These are phyloP conservation scores for Phyllostachys edulis DNA, from an alignment of 176 grass and related monocot species.

Conservation along the genomic window DNA sequence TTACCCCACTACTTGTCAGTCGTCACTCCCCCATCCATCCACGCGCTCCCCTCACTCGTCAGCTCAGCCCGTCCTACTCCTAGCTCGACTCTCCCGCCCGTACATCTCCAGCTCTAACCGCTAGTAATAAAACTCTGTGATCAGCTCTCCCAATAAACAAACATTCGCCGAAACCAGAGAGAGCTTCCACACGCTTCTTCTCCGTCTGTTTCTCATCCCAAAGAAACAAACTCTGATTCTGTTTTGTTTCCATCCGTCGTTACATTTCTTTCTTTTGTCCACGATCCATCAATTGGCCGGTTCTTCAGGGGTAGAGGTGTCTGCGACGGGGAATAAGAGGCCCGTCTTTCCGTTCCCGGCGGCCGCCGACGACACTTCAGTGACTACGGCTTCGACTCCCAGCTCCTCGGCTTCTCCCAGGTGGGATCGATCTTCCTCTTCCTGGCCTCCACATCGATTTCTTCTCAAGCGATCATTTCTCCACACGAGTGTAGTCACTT, in stretches of 20 bases:
- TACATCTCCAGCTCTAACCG: background rate
- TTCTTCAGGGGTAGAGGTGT: background rate
- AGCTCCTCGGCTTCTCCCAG: constrained; percentile 26
- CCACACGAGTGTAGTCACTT: too few relatives aligned
- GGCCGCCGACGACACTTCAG: constrained; percentile 33
- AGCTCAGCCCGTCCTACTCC: background rate
- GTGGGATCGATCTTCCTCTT: background rate
- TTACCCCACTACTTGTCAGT: background rate
- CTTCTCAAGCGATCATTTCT: background rate
- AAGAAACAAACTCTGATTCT: background rate
- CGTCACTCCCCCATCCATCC: background rate
- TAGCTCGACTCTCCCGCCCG: background rate
- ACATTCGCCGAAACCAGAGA: constrained; percentile 7
- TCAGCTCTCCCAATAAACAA: background rate
- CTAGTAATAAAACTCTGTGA: background rate
- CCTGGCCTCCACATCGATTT: background rate
- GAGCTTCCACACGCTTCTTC: background rate
- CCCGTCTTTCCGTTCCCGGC: constrained; percentile 20
- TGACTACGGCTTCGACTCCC: constrained; percentile 55
- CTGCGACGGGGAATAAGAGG: constrained; percentile 37
- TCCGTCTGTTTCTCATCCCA: background rate
- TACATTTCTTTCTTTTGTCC: background rate
- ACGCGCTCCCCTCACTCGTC: background rate
- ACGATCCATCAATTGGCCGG: background rate
- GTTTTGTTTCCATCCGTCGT: background rate